Percentiles rank a stretch among this genome's conserved stretches.
Evolutionary conservation across 2,329 filamentous ascomycete species (phyloP).

Genomic region (Cucurbitaria berberidis): DNA sequence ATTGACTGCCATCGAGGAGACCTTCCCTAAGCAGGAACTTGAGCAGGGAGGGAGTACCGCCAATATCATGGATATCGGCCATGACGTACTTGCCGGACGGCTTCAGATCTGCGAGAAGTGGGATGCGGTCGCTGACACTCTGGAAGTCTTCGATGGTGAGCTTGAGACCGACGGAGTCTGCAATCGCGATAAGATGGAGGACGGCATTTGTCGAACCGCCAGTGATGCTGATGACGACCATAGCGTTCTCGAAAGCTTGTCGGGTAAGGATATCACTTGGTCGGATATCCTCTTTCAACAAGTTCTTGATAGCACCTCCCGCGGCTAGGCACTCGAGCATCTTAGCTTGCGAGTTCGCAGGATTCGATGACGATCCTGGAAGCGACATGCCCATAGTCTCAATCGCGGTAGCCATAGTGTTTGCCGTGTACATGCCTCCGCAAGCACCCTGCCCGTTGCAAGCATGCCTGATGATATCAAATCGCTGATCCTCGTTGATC

Average conservation of each 20-base stretch:
- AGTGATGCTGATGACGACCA: conserved; percentile 58
- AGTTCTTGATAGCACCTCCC: conserved; percentile 58
- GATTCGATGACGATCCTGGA: conserved; percentile 59
- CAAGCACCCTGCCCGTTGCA: conserved; percentile 85
- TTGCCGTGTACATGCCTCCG: conserved; percentile 74
- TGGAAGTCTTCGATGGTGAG: conserved; percentile 61
- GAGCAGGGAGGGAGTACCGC: conserved; percentile 57
- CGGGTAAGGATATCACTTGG: conserved; percentile 58
- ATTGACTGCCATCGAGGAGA: conserved; percentile 54
- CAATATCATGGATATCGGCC: conserved; percentile 65
- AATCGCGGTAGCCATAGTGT: conserved; percentile 60
- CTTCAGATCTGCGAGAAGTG: conserved; percentile 59
- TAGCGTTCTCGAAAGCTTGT: conserved; percentile 58
- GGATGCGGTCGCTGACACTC: conserved; percentile 56
- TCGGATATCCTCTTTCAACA: conserved; percentile 58
- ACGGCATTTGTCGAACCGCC: conserved; percentile 60
- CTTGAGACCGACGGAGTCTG: conserved; percentile 58
- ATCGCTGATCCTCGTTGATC: conserved; percentile 88
- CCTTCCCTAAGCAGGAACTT: conserved; percentile 59
- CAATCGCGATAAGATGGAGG: conserved; percentile 59
- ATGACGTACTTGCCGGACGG: conserved; percentile 61
- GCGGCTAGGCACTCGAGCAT: conserved; percentile 58
- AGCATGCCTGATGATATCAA: conserved; percentile 92
- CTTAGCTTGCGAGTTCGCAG: conserved; percentile 59
- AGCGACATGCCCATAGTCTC: conserved; percentile 59